Conservation (phyloP, 371 early-diverging fungal genomes). For the Saksenaea oblongispora region DNA sequence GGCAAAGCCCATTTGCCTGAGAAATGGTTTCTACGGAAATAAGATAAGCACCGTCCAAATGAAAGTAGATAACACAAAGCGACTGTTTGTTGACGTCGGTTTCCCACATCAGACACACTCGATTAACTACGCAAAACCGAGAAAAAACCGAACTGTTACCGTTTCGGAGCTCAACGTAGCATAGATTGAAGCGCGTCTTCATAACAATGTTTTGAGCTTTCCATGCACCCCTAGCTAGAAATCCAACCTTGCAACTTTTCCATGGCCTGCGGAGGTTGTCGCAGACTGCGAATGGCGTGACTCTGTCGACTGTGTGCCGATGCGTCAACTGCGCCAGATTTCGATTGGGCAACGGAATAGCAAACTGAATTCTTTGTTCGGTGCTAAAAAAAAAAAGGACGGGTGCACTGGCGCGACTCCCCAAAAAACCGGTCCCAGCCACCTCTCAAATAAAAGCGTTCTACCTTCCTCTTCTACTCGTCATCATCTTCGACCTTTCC, state of each 20-base stretch:
- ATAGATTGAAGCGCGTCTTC: not conserved
- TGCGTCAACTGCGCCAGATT: constrained; percentile 3
- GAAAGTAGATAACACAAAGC: too few species aligned
- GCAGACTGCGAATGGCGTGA: constrained; percentile 2
- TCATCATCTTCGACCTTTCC: constrained; percentile 1
- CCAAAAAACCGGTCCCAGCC: constrained; percentile 4
- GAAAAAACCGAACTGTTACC: not conserved
- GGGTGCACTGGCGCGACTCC: constrained; percentile 3
- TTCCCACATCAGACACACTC: too few species aligned
- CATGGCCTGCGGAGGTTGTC: not conserved
- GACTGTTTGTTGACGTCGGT: too few species aligned
- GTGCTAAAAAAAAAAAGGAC: not conserved
- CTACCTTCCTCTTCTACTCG: not conserved
- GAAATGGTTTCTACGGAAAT: too few species aligned
- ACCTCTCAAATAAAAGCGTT: constrained; percentile 3
- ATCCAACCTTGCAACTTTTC: not conserved
- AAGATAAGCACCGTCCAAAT: too few species aligned
- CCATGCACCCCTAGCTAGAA: constrained; percentile 2
- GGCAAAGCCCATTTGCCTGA: too few species aligned
- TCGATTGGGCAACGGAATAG: constrained; percentile 3
- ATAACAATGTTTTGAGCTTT: not conserved
- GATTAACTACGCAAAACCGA: not conserved
- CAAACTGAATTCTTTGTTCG: constrained; percentile 1
- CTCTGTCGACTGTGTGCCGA: not conserved
- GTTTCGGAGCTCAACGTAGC: not conserved